Percentiles rank a stretch among this genome's conserved stretches.
Conservation (phyloP, 805 yeast genomes). For the Sugiyamaella marilandica region DNA sequence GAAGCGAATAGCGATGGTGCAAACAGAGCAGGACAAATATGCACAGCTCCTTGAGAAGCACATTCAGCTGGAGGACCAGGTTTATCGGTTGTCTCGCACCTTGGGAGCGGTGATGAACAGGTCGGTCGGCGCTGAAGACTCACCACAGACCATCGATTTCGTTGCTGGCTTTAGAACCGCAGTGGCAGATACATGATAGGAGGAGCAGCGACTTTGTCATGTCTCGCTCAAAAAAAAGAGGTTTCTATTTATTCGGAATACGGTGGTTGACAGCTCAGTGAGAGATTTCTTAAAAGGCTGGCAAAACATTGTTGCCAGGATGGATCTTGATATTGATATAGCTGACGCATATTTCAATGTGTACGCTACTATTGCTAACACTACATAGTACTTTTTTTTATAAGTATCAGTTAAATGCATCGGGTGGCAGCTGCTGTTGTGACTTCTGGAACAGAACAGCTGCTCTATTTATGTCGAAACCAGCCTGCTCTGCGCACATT, state of each 20-base stretch:
- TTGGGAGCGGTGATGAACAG: conserved; percentile 15
- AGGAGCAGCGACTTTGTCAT: background rate
- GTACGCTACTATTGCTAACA: background rate
- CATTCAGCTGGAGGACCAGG: conserved; percentile 18
- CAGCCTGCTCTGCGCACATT: conserved; percentile 82
- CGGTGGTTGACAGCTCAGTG: too few species aligned
- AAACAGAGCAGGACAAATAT: conserved; percentile 18
- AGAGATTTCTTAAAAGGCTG: too few species aligned
- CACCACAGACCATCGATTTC: conserved; percentile 7
- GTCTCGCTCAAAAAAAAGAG: too few species aligned
- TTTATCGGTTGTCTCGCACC: conserved; percentile 13
- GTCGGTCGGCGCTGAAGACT: conserved; percentile 3
- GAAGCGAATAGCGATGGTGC: conserved; percentile 16
- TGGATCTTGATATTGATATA: background rate
- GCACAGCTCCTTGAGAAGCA: conserved; percentile 17
- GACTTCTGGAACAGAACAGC: conserved; percentile 65
- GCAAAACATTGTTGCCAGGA: too few species aligned
- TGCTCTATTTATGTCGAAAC: conserved; percentile 73
- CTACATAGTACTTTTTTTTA: too few species aligned
- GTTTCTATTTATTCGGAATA: too few species aligned
- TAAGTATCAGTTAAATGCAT: conserved; percentile 41
- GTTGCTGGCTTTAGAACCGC: conserved; percentile 4
- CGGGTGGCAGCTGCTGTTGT: conserved; percentile 52
- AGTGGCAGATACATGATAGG: background rate
- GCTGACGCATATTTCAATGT: background rate